Percentiles rank a stretch among this genome's conserved stretches.
phyloP scores from a whole-genome alignment of 441 rosid genomes.

The Croton laevigatus region DNA sequence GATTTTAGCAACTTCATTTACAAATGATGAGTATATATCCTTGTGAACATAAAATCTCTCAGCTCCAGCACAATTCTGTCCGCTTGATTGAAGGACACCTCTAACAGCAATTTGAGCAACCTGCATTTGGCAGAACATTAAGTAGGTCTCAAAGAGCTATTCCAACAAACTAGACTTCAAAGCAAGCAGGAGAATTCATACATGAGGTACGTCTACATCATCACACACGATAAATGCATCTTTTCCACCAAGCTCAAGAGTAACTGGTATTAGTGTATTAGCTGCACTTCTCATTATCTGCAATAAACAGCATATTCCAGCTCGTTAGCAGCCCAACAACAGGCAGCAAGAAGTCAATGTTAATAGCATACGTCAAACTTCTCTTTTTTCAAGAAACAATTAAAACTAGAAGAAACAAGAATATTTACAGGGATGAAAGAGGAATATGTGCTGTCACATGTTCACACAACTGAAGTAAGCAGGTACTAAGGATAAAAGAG shows the following conservation, averaged over 20 bases:
- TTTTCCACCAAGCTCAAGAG: constrained; percentile 98
- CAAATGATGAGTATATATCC: constrained; percentile 74
- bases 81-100: constrained; percentile 92
- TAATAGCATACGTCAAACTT: neutral
- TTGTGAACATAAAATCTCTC: constrained; percentile 92
- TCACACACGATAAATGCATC: constrained; percentile 94
- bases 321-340: constrained; percentile 1
- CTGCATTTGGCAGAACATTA: constrained; percentile 35
- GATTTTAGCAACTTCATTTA: constrained; percentile 69
- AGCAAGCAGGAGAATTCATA: constrained; percentile 33
- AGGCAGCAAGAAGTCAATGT: neutral
- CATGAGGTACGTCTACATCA: constrained; percentile 79
- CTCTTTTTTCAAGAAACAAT: neutral
- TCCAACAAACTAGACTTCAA: constrained; percentile 12
- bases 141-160: constrained; percentile 8
- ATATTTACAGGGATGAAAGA: neutral
- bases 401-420: constrained; percentile 1
- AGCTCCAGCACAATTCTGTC: constrained; percentile 99
- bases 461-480: neutral
- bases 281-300: constrained; percentile 97
- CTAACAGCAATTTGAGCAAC: constrained; percentile 97
- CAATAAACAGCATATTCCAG: constrained; percentile 25
- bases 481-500: neutral
- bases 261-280: constrained; percentile 73
- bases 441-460: neutral